These are phyloP conservation scores for Bauhinia variegata DNA, from an alignment of 306 rosid genomes.

Conservation along the genomic window DNA sequence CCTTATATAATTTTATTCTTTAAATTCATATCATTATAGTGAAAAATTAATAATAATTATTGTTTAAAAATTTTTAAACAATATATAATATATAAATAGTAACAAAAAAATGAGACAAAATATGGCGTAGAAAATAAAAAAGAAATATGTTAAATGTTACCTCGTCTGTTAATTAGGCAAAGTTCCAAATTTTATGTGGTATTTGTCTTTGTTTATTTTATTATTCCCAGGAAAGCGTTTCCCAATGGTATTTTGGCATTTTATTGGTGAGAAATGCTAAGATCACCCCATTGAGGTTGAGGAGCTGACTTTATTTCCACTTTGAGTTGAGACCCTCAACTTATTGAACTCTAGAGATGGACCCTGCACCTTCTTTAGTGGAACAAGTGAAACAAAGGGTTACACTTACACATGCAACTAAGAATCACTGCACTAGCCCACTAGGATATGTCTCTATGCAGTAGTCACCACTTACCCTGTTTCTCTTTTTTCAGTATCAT, in stretches of 20 bases:
- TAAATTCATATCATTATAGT: too few species aligned
- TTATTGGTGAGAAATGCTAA: conserved; percentile 31
- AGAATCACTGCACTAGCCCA: conserved; percentile 27
- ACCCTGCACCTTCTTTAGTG: conserved; percentile 13
- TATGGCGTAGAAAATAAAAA: too few species aligned
- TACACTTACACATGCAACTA: conserved; percentile 25
- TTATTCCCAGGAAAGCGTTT: conserved; percentile 57
- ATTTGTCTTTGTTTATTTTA: conserved; percentile 59
- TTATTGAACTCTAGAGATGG: too few species aligned
- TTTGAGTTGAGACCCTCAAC: too few species aligned
- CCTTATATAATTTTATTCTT: too few species aligned
- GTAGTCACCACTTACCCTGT: not conserved
- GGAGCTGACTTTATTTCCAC: too few species aligned
- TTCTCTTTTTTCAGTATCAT: not conserved
- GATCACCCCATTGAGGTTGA: conserved; percentile 41
- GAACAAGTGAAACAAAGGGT: conserved; percentile 27
- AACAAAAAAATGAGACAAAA: too few species aligned
- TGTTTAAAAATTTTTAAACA: too few species aligned
- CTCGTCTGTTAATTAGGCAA: conserved; percentile 22
- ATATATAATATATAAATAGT: too few species aligned
- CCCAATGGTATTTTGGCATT: conserved; percentile 46
- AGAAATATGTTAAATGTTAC: too few species aligned
- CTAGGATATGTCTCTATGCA: conserved; percentile 12
- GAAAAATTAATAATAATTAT: too few species aligned
- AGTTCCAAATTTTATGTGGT: conserved; percentile 34